Evolutionary conservation across 805 yeast genomes (phyloP).

Genomic region (Torulaspora microellipsoides): DNA sequence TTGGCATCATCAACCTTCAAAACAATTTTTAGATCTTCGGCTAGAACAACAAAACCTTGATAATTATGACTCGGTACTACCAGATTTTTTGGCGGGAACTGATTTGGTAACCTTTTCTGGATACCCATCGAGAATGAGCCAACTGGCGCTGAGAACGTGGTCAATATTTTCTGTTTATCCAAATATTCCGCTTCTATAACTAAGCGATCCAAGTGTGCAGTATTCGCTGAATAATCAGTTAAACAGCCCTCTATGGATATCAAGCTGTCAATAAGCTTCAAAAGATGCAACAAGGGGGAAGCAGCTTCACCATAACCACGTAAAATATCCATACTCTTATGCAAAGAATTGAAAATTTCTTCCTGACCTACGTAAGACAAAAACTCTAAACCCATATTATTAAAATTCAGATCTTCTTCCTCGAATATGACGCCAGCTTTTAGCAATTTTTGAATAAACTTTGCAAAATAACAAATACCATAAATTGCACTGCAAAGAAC

Average conservation of each 20-base stretch:
- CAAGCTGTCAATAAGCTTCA: slow-evolving; percentile 32
- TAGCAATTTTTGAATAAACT: slow-evolving; percentile 43
- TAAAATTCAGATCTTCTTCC: slow-evolving; percentile 70
- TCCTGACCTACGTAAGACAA: slow-evolving; percentile 25
- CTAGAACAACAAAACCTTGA: slow-evolving; percentile 28
- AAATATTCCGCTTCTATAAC: slow-evolving; percentile 9
- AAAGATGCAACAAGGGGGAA: slow-evolving; percentile 19
- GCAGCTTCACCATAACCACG: slow-evolving; percentile 1
- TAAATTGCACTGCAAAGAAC: slow-evolving; percentile 48
- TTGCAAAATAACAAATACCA: slow-evolving; percentile 53
- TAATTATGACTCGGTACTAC: slow-evolving; percentile 33
- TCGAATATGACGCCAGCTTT: slow-evolving; percentile 58
- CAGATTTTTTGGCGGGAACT: slow-evolving; percentile 41
- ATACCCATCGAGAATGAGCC: slow-evolving; percentile 45
- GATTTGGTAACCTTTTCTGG: slow-evolving; percentile 46
- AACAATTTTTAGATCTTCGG: slow-evolving; percentile 38
- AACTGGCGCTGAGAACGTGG: slow-evolving; percentile 9
- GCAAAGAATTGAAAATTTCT: slow-evolving; percentile 29
- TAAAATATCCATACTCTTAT: slow-evolving; percentile 26
- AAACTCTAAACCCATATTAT: slow-evolving; percentile 52
- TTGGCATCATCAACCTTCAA: slow-evolving; percentile 31
- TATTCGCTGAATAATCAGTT: slow-evolving; percentile 13
- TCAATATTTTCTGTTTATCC: neutral
- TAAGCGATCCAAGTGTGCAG: slow-evolving; percentile 14
- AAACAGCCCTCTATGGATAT: slow-evolving; percentile 27